These are phyloP conservation scores for Akanthomyces uredinophilus DNA, from an alignment of 2,329 filamentous ascomycete genomes.

Conservation along the genomic window DNA sequence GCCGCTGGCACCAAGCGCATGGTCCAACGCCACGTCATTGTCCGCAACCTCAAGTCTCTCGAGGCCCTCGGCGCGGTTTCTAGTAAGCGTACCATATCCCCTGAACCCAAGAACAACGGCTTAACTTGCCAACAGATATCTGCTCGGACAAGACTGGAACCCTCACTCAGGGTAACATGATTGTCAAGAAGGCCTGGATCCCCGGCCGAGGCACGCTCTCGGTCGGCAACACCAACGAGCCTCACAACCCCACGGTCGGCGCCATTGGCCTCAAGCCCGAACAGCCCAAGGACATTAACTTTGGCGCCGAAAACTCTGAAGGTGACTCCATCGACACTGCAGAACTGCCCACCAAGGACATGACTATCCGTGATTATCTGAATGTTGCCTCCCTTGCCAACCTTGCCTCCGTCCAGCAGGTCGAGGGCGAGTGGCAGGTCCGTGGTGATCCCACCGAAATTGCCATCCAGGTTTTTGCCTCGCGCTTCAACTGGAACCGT, in stretches of 20 bases:
- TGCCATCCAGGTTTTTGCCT: constrained; percentile 69
- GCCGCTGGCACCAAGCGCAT: constrained; percentile 51
- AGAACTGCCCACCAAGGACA: constrained; percentile 39
- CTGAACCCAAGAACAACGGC: constrained; percentile 12
- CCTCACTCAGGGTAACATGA: constrained; percentile 49
- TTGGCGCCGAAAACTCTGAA: constrained; percentile 22
- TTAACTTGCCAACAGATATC: constrained; percentile 35
- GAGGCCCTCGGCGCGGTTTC: constrained; percentile 52
- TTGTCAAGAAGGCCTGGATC: constrained; percentile 48
- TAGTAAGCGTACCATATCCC: constrained; percentile 25
- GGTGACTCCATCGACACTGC: constrained; percentile 23
- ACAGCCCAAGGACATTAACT: constrained; percentile 32
- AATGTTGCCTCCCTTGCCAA: constrained; percentile 62
- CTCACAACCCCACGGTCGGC: constrained; percentile 52
- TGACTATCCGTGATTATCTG: constrained; percentile 49
- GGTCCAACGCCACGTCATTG: constrained; percentile 48
- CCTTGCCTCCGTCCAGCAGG: constrained; percentile 55
- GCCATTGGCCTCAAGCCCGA: constrained; percentile 35
- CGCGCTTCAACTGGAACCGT: constrained; percentile 60
- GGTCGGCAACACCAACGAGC: constrained; percentile 46
- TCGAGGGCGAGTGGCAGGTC: constrained; percentile 52
- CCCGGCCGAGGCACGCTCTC: constrained; percentile 43
- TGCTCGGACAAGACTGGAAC: constrained; percentile 56
- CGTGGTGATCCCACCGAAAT: constrained; percentile 64
- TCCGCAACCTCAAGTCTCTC: constrained; percentile 45